Conservation (phyloP, 2,329 filamentous ascomycete species). For the Claviceps purpurea region DNA sequence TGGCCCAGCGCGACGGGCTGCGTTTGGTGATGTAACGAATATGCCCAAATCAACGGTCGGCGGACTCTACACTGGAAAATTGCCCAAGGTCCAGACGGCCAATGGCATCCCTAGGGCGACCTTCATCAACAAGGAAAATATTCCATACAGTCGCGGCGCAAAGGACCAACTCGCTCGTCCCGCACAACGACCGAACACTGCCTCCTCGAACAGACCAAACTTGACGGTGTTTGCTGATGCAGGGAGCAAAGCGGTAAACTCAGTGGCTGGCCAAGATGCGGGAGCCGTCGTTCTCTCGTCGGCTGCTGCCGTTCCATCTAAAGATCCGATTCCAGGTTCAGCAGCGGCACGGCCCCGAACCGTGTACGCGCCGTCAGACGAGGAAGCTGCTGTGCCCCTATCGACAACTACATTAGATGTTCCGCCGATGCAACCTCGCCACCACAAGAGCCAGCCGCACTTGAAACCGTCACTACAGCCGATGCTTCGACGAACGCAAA, state of each 20-base stretch:
- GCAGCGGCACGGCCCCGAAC: conserved; percentile 1
- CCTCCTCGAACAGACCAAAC: conserved; percentile 1
- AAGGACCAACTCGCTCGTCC: conserved; percentile 27
- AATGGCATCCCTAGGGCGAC: conserved; percentile 13
- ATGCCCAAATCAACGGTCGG: conserved; percentile 28
- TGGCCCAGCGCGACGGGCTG: conserved; percentile 55
- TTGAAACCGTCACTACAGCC: conserved; percentile 29
- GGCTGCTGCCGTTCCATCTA: not conserved
- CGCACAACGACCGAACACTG: conserved; percentile 16
- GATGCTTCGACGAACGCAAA: conserved; percentile 30
- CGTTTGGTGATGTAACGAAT: conserved; percentile 75
- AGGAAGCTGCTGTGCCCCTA: conserved; percentile 1
- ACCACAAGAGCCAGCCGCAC: conserved; percentile 41
- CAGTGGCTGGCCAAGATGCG: conserved; percentile 5
- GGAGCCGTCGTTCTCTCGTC: not conserved
- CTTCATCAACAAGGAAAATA: conserved; percentile 32
- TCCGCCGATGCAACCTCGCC: conserved; percentile 26
- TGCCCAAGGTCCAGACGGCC: conserved; percentile 17
- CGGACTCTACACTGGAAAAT: conserved; percentile 22
- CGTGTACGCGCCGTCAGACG: conserved; percentile 2
- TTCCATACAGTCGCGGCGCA: conserved; percentile 8
- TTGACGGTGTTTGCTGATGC: conserved; percentile 1
- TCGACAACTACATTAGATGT: conserved; percentile 9
- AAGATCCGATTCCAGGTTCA: not conserved
- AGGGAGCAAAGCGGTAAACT: conserved; percentile 11